Evolutionary conservation across 2,329 filamentous ascomycete genomes (phyloP).

Genomic region (Leptographium lundbergii): DNA sequence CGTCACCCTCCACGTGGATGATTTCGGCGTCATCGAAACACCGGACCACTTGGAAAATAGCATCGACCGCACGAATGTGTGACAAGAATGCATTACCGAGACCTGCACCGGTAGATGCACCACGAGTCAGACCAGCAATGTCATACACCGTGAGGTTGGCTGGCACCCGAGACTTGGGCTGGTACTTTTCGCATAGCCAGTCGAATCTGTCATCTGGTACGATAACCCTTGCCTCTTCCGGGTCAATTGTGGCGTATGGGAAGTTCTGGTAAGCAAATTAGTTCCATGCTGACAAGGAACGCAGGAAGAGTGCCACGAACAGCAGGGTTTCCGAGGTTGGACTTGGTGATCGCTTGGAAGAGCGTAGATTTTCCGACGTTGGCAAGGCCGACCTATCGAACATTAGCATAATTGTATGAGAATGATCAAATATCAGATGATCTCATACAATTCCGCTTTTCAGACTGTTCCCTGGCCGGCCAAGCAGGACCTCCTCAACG

Average conservation of each 20-base stretch:
- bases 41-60: constrained; percentile 92
- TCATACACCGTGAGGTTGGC: constrained; percentile 98
- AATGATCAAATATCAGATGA: too few species aligned
- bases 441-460: constrained; percentile 92
- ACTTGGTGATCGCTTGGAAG: constrained; percentile 99
- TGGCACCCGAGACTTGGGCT: constrained; percentile 93
- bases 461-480: constrained; percentile 91
- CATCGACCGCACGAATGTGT: constrained; percentile 95
- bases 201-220: constrained; percentile 94
- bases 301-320: constrained; percentile 28
- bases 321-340: constrained; percentile 90
- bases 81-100: constrained; percentile 97
- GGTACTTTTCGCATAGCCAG: constrained; percentile 92
- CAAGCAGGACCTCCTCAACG: constrained; percentile 89
- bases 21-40: constrained; percentile 99
- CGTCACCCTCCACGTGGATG: constrained; percentile 97
- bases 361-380: constrained; percentile 99
- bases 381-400: constrained; percentile 74
- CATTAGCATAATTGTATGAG: too few species aligned
- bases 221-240: constrained; percentile 93
- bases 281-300: not conserved
- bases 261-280: constrained; percentile 57
- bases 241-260: constrained; percentile 97
- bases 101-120: constrained; percentile 93
- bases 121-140: constrained; percentile 91